Evolutionary conservation across 2,329 filamentous ascomycete genomes (phyloP), one percentile per base, ranked within the genome.

Genomic region (Paracorniculantispora psalliotae): DNA sequence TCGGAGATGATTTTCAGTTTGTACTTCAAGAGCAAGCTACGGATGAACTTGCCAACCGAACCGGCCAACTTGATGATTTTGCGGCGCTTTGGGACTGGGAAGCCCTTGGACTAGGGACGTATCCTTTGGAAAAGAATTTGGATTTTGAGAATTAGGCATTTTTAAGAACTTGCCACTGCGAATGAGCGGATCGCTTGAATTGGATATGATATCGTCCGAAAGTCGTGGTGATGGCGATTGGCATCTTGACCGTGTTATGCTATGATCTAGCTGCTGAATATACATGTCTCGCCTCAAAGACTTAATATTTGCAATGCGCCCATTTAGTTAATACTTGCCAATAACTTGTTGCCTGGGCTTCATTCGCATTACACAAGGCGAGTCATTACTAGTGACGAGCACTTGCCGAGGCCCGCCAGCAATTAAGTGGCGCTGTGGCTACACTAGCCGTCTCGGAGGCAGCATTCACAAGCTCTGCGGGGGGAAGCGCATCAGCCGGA

Each of bases 1-100:
- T 33, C 12, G 13, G n/a, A 41, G 37, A 41, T 41, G 46, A 50
- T 1, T 43, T 50, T 43, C 12, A 23, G 17, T 39, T 33, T 25
- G n/a, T n/a, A 4, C n/a, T 50, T n/a, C 30, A 43, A 17, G 35
- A 50, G 54, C 46, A 57, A n/a, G 25, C 1, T 12, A 12, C 25
- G 4, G 46, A 57, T 26, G 17, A 57, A 7, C 33, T 35, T 12
- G 26, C 52, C 19, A 37, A 26, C 21, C 37, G 47, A 19, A 13
- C 54, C 10, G 35, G 21, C 10, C 15, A 57, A 7, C 33, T 57
- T 17, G 54, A 50, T 28, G 46, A 57, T 8, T 57, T 57, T 30
- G 46, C 54, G 21, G 46, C 54, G 12, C 41, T 57, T 21, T 57
- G 54, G 54, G 54, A 57, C n/a, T 57, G 54, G 54, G 54, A 57